Evolutionary conservation across 192 early-diverging fungal species (phyloP), one percentile per base, ranked within the genome.

Genomic region (Thamnidium elegans): DNA sequence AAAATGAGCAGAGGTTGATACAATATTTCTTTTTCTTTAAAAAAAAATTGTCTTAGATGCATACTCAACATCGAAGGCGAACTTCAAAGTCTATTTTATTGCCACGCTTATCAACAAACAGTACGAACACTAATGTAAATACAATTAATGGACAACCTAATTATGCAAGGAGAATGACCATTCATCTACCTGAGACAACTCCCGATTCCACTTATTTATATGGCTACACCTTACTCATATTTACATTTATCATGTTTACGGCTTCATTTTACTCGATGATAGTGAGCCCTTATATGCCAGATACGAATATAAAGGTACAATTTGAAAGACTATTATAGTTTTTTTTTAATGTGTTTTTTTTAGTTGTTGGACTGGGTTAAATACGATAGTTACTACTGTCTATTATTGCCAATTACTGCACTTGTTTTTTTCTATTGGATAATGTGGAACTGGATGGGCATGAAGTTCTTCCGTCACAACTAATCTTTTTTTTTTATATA

Each of bases 391-490:
- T 92, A 95, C 72, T 98, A 93, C 73, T 89, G 89, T 45, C 79
- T 89, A 55, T 75, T 98, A 19, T 66, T 94, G 32, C 95, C 94
- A 11, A 77, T 93, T 20, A 87, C 93, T 1, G 82, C 85, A 5
- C 84, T 90, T 26, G 89, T 90, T 19, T 85, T 85, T 39, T 74
- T 89, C 4, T 86, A 90, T 67, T 87, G 88, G 63, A 81, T 92
- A 26, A 79, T 94, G 34, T 91, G 90, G 80, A 98, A 95, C 78
- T 98, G 95, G 95, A 81, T 98, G 32, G 94, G 95, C 13, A 90
- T 95, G 87, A 95, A 98, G 78, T 87, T 92, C 56, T 95, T 94
- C 69, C 76, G 92, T 10, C 92, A 95, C 56, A 98, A 94, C 26
- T 26, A 26, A 3, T n/a, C n/a, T n/a, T n/a, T n/a, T n/a, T n/a